phyloP scores from a whole-genome alignment of 768 basidiomycete genomes.

The Lyophyllum semitale region DNA sequence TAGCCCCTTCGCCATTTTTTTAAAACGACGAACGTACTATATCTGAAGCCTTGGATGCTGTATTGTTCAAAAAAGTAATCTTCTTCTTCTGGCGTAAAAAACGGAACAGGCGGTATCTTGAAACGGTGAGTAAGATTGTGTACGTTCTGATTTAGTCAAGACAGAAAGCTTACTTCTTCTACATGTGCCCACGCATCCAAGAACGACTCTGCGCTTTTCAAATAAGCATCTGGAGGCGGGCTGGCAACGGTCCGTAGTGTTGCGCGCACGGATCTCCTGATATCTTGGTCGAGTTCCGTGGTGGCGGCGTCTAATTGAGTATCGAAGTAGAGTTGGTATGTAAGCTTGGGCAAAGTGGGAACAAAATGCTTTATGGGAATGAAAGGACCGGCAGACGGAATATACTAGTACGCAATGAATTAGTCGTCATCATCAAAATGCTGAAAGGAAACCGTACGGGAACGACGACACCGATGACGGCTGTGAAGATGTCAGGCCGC shows the following conservation, averaged over 20 bases:
- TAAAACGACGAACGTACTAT: slow-evolving; percentile 45
- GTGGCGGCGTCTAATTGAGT: slow-evolving; percentile 45
- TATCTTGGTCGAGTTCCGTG: slow-evolving; percentile 55
- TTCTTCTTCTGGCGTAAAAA: slow-evolving; percentile 62
- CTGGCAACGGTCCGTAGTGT: slow-evolving; percentile 53
- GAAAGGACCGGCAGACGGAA: slow-evolving; percentile 53
- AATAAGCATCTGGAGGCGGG: slow-evolving; percentile 56
- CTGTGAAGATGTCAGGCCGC: slow-evolving; percentile 65
- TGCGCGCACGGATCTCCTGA: slow-evolving; percentile 57
- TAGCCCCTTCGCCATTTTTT: background rate
- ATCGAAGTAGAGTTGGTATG: slow-evolving; percentile 69
- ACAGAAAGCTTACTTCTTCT: slow-evolving; percentile 34
- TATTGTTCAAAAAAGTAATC: slow-evolving; percentile 72
- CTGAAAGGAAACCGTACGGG: slow-evolving; percentile 46
- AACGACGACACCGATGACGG: slow-evolving; percentile 56
- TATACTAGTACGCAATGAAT: slow-evolving; percentile 46
- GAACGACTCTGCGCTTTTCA: slow-evolving; percentile 51
- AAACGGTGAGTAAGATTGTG: background rate
- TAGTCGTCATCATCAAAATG: background rate
- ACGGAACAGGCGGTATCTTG: slow-evolving; percentile 63
- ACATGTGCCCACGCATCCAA: slow-evolving; percentile 52
- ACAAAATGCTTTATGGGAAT: slow-evolving; percentile 44
- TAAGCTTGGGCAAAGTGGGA: slow-evolving; percentile 47
- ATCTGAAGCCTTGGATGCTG: slow-evolving; percentile 53
- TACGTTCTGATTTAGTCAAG: no score